Evolutionary conservation across 441 rosid genomes (phyloP).

Genomic region (Populus hybrid): DNA sequence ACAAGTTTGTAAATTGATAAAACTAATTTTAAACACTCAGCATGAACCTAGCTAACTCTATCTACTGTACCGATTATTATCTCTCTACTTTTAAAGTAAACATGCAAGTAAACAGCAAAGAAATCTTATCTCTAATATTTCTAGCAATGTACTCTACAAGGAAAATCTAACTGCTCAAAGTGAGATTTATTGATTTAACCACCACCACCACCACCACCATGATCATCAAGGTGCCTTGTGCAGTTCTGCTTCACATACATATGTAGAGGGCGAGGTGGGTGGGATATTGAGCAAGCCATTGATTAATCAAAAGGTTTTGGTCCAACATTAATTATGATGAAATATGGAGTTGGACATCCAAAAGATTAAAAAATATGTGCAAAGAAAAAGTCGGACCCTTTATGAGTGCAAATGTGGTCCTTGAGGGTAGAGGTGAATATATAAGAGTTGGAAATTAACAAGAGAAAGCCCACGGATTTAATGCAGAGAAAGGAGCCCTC

Average conservation of each 20-base stretch:
- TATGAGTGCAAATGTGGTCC: slow-evolving; percentile 17
- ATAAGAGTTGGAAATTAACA: background rate
- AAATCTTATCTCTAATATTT: background rate
- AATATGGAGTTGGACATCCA: too few relatives aligned
- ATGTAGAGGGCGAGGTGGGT: background rate
- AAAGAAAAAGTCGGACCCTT: slow-evolving; percentile 9
- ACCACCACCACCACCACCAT: background rate
- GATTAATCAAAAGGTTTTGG: background rate
- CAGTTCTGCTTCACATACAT: background rate
- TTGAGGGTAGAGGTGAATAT: background rate
- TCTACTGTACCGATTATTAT: too few relatives aligned
- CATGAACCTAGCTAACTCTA: too few relatives aligned
- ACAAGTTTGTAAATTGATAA: background rate
- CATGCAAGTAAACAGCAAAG: too few relatives aligned
- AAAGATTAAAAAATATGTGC: background rate
- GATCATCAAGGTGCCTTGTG: background rate
- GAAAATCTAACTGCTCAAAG: background rate
- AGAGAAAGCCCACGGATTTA: too few relatives aligned
- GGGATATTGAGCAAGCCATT: background rate
- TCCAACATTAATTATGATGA: background rate
- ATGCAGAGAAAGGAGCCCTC: too few relatives aligned
- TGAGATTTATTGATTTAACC: background rate
- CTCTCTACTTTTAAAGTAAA: too few relatives aligned
- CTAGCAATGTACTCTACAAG: background rate
- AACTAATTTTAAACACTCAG: too few relatives aligned